Percentiles rank a stretch among this genome's conserved stretches.
These are phyloP conservation scores for Epichloe scottii DNA, from an alignment of 2,329 filamentous ascomycete genomes.

Conservation along the genomic window DNA sequence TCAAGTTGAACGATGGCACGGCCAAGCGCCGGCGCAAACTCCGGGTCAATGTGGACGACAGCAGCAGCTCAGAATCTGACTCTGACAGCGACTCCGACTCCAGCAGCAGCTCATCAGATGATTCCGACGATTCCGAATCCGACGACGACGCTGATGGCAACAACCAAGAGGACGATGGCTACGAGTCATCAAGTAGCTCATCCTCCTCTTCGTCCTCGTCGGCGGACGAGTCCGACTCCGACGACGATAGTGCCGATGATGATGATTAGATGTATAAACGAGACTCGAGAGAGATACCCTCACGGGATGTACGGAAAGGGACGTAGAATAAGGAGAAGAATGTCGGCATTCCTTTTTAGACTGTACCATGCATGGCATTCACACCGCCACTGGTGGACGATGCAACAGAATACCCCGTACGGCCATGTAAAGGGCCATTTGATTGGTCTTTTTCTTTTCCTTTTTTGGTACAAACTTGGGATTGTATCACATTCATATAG, in stretches of 20 bases:
- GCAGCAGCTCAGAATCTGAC: constrained; percentile 24
- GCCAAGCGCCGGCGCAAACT: constrained; percentile 40
- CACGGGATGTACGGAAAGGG: constrained; percentile 2
- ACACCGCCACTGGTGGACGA: constrained; percentile 1
- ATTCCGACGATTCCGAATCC: constrained; percentile 16
- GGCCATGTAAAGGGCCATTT: background rate
- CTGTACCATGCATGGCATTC: constrained; percentile 8
- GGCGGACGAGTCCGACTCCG: constrained; percentile 22
- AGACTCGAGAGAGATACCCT: background rate
- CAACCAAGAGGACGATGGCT: constrained; percentile 8
- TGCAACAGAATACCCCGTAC: constrained; percentile 7
- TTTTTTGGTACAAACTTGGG: background rate
- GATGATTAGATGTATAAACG: constrained; percentile 2
- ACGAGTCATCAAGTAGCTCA: constrained; percentile 28
- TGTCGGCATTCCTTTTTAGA: constrained; percentile 1
- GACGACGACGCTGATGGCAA: constrained; percentile 12
- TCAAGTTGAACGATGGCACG: constrained; percentile 33
- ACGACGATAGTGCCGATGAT: constrained; percentile 12
- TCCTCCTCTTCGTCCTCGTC: constrained; percentile 29
- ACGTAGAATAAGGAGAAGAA: background rate
- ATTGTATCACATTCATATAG: background rate
- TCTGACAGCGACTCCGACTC: constrained; percentile 18
- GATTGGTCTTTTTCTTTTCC: background rate
- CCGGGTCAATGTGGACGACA: constrained; percentile 32
- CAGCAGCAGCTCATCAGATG: constrained; percentile 26